Base-by-base conservation (phyloP, 106 monocot species). In the Agapanthus africanus region DNA sequence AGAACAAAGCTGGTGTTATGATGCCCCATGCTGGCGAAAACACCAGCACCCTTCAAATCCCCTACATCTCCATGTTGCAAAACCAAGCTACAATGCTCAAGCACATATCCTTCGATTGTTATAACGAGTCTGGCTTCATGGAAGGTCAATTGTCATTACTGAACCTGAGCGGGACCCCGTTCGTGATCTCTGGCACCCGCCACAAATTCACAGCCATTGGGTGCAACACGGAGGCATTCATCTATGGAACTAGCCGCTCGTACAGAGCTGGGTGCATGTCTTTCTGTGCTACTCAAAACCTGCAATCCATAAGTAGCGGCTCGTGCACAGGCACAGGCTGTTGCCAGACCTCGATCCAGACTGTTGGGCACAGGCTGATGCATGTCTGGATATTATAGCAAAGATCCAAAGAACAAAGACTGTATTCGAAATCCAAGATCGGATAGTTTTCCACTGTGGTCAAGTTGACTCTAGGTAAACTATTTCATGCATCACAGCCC, bases 41-140 rank as follows among this genome's bases (percentile, higher is more conserved):
- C 69, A 30, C 2, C 65, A 57, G 59, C 38, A 66, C 67, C 44
- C n/a, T n/a, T n/a, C n/a, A n/a, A n/a, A 30, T 70, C n/a, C 35
- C 19, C 63, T 11, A 46, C 39, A 35, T 76, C 21, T 66, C 75
- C 22, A 23, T 35, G 19, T 15, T 25, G 0, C 51, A 30, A 57
- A 14, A 14, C n/a, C 40, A 67, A 67, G 16, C 16, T 3, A 40
- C 28, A 6, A 25, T 30, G 11, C 51, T n/a, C 21, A n/a, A n/a
- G 41, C 30, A 42, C 21, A 4, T 27, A 67, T 71, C 37, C 69
- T 73, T 22, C 37, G 74, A 14, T 21, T 88, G 88, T 70, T 75
- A 75, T 67, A 40, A 54, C 4, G 28, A 25, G 0, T 44, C 39
- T 42, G 60, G 40, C n/a, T n/a, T n/a, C n/a, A n/a, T n/a, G n/a